Base-by-base conservation (phyloP, 2,329 filamentous ascomycete genomes). In the Diaporthe ilicicola region DNA sequence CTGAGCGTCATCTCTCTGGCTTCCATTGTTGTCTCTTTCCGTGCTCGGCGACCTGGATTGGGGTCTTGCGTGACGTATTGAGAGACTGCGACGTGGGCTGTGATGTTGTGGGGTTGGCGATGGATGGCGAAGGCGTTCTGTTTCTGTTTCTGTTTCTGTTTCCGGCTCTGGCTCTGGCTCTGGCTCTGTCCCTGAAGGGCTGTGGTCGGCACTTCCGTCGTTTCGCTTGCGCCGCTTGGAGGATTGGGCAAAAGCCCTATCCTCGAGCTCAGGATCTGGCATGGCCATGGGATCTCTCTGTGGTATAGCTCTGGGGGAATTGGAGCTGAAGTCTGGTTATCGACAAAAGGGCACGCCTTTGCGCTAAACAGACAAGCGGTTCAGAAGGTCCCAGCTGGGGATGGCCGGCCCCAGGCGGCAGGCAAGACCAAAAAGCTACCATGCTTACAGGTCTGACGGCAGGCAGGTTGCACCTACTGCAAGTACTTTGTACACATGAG, bases 191-290 rank as follows among this genome's bases (percentile, higher is more conserved):
- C 88, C 85, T 9, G 87, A 83, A 42, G 83, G 85, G 71, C 81
- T 82, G 76, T 84, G 84, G 44, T 79, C 79, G 64, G 78, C 76
- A 74, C 80, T 83, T 68, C 83, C 84, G 62, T 83, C 80, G 72
- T 79, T 75, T 44, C 84, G 78, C 76, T 80, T 81, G 71, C 83
- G 82, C 39, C 83, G 80, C 74, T 85, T 84, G 10, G 81, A 78
- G 15, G 82, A 81, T 39, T 76, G 80, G 15, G 76, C 70, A 39
- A 29, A 10, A 19, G 42, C 27, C 37, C 44, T 42, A 12, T 80
- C 50, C 15, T 69, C 69, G 44, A 27, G 55, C 24, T 42, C 55
- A 37, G 53, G 66, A 29, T 68, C 55, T 4, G 37, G 29, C 53
- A 68, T 69, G 50, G 17, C 44, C n/a, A 10, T 19, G 12, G 6